Percentiles rank a stretch among this genome's conserved stretches.
Conservation (phyloP, 305 asterid genomes). For the Galium porrigens region DNA sequence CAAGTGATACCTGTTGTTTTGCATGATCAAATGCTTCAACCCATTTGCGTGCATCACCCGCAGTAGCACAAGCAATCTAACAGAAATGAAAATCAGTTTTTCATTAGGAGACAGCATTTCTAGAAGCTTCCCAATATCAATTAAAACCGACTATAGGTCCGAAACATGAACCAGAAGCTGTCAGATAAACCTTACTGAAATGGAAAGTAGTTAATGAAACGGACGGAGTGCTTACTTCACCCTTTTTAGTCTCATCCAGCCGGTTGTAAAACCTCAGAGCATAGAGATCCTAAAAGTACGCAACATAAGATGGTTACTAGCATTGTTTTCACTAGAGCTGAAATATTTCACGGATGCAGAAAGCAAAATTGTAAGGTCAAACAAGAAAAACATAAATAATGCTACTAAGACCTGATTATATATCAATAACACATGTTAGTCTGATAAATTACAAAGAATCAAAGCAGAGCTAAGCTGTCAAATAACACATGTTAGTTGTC, state of each 20-base stretch:
- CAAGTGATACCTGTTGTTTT: conserved; percentile 61
- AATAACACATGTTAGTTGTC: not conserved
- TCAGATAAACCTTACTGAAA: not conserved
- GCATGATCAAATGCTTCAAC: conserved; percentile 98
- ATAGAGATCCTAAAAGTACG: conserved; percentile 46
- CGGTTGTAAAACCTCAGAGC: conserved; percentile 76
- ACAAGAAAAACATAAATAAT: not conserved
- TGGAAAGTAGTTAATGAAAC: not conserved
- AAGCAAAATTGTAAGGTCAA: not conserved
- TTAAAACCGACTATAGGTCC: not conserved
- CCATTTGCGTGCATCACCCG: conserved; percentile 80
- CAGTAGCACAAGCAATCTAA: conserved; percentile 89
- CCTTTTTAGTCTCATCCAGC: conserved; percentile 73
- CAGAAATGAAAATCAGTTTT: conserved; percentile 25
- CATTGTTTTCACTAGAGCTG: not conserved
- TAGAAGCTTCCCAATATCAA: not conserved
- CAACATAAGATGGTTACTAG: conserved; percentile 2
- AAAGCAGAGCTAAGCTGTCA: not conserved
- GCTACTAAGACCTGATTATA: not conserved
- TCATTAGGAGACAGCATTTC: conserved; percentile 15
- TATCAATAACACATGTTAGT: not conserved
- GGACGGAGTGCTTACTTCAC: conserved; percentile 55
- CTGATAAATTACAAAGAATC: conserved; percentile 1
- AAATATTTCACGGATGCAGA: not conserved
- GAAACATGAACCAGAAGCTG: not conserved